Evolutionary conservation across 169 alveolate species (phyloP), one percentile per base, ranked within the genome.

Genomic region (Plasmodium chabaudi): DNA sequence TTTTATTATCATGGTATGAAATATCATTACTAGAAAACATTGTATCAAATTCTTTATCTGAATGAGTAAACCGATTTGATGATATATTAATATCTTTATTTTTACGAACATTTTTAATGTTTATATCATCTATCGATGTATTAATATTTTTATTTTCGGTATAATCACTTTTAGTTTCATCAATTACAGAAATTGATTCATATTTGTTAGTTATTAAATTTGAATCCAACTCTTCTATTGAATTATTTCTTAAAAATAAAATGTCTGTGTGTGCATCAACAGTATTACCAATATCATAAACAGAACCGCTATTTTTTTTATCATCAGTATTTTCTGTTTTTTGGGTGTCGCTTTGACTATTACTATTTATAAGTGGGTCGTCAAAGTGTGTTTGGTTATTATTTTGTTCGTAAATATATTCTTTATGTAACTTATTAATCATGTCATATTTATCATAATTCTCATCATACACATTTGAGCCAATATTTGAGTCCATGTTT

Each of bases 221-320:
- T 5, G 72, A 79, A 55, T 79, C 89, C 53, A 79, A 27, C 47
- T 79, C 89, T 55, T 79, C 89, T 79, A 79, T 79, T 19, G 72
- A 79, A 46, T 65, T 79, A 67, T 63, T 65, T 23, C 63, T 79
- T 51, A 79, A 34, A 47, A 55, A 64, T 67, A 67, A 46, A 67
- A 55, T 67, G 12, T 77, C 88, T 63, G 77, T 49, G 5, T 34
- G 7, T 34, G 42, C 7, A 34, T 34, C 42, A 34, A 34, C 4
- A 34, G 42, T 34, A 34, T 34, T 34, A 34, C 5, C 42, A 34
- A 3, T 5, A 34, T 3, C 42, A 34, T 7, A 34, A 34, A 3
- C 42, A 69, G 49, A 51, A 56, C 21, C 34, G 9, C 47, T 68
- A 27, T 25, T 49, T 19, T 63, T 56, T 25, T 21, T 25, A 42